phyloP scores from a whole-genome alignment of 176 grass and related monocot species.

The Triticum urartu region DNA sequence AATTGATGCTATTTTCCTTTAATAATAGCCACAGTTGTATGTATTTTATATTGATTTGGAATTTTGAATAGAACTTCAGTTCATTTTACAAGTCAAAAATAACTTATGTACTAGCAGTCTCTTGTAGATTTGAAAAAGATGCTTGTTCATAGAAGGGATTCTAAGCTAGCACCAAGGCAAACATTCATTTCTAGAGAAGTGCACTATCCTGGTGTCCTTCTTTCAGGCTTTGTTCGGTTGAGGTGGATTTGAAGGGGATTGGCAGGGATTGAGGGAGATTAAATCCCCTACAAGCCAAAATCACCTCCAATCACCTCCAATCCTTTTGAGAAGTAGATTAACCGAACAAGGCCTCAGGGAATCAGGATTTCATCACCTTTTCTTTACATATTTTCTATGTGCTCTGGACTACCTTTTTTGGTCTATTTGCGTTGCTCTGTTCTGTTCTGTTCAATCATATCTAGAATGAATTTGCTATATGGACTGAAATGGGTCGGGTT shows the following conservation, averaged over 20 bases:
- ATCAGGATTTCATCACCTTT: neutral
- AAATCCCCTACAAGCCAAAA: too few species aligned
- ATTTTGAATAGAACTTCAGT: neutral
- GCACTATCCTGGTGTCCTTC: neutral
- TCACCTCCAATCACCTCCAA: too few species aligned
- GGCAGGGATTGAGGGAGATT: too few species aligned
- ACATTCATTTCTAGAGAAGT: neutral
- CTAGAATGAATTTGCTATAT: neutral
- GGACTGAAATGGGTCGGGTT: neutral
- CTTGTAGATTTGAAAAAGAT: neutral
- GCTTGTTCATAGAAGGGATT: neutral
- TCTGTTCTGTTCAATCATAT: neutral
- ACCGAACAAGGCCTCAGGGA: too few species aligned
- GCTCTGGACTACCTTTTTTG: neutral
- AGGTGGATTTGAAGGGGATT: too few species aligned
- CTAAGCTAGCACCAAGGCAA: neutral
- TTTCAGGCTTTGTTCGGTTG: too few species aligned
- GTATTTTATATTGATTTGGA: neutral
- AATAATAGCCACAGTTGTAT: neutral
- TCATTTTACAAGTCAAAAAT: neutral
- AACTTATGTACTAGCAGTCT: neutral
- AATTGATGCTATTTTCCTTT: neutral
- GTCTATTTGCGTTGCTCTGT: neutral
- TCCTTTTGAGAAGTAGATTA: too few species aligned
- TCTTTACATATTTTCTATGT: too few species aligned